Base-by-base conservation (phyloP, 345 rosid genomes). In the Linum tenue region DNA sequence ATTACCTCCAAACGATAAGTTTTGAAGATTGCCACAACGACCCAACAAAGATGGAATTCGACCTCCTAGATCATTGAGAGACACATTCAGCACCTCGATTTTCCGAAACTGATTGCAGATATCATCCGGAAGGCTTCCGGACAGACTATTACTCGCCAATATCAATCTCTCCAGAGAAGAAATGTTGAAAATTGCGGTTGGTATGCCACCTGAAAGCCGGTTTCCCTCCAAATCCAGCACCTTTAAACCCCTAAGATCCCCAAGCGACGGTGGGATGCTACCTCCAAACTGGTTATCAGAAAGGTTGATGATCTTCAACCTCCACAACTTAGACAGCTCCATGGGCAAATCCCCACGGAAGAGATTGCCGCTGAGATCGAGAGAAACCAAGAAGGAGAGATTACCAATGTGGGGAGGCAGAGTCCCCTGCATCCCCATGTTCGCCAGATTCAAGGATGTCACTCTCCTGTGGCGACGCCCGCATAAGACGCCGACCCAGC, bases 371-470 rank as follows among this genome's bases (percentile, higher is more conserved):
- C 31, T 22, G 31, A 22, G 31, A 22, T 22, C 31, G 31, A 22
- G 31, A 22, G 31, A 22, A 22, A 22, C 31, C 31, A 22, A 22
- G 31, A 22, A 22, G 31, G 31, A 22, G 31, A 22, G 31, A 22
- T 22, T 22, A 22, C 31, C 31, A 22, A 22, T 22, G 31, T 22
- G 1, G 31, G 0, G 31, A 22, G 31, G 31, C 31, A 22, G 31
- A 48, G 71, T 72, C 31, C 73, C 79, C 6, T n/a, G 4, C 22
- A 76, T 60, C 16, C n/a, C 42, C 65, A 72, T 55, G 50, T 16
- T 8, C 8, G 64, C 31, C 39, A 69, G 77, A 31, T 73, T n/a
- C 51, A 73, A 62, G 42, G 55, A 69, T 37, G 58, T 69, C 69
- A 73, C 67, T 51, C 73, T 69, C 15, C 3, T 37, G 53, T 51